Evolutionary conservation across 495 filamentous ascomycete species (phyloP).

Genomic region (Neurospora intermedia): DNA sequence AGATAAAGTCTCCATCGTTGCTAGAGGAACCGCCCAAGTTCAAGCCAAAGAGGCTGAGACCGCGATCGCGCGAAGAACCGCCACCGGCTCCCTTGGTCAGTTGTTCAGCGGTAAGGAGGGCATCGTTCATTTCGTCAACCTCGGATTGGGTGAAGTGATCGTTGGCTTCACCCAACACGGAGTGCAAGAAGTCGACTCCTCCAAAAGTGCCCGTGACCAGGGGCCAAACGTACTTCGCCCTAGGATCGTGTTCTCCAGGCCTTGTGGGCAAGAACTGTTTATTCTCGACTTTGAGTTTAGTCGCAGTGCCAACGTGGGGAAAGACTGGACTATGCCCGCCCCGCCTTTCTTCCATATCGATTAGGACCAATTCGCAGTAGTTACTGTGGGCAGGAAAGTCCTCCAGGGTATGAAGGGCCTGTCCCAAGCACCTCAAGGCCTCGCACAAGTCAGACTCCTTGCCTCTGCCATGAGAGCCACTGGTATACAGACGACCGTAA

Average conservation of each 20-base stretch:
- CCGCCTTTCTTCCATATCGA: conserved; percentile 37
- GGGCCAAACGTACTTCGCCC: conserved; percentile 66
- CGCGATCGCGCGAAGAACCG: conserved; percentile 7
- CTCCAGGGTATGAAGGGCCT: conserved; percentile 86
- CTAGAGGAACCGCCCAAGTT: conserved; percentile 23
- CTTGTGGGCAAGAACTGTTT: not conserved
- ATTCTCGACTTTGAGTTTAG: conserved; percentile 51
- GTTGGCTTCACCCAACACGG: conserved; percentile 88
- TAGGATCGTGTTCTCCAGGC: conserved; percentile 9
- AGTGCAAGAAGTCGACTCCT: conserved; percentile 92
- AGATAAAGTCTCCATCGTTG: conserved; percentile 43
- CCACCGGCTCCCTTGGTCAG: conserved; percentile 6
- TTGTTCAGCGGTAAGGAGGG: conserved; percentile 48
- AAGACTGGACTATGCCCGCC: conserved; percentile 68
- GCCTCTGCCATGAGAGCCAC: conserved; percentile 51
- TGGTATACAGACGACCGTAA: conserved; percentile 76
- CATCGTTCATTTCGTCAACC: conserved; percentile 76
- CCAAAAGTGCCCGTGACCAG: conserved; percentile 82
- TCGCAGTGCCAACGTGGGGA: conserved; percentile 66
- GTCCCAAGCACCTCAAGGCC: conserved; percentile 74
- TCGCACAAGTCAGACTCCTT: conserved; percentile 83
- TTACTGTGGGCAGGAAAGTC: conserved; percentile 96
- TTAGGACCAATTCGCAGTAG: conserved; percentile 78
- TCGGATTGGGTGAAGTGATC: conserved; percentile 96
- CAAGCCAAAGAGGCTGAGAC: conserved; percentile 26